Conservation (phyloP, 495 filamentous ascomycete genomes). For the Neurospora sp. region DNA sequence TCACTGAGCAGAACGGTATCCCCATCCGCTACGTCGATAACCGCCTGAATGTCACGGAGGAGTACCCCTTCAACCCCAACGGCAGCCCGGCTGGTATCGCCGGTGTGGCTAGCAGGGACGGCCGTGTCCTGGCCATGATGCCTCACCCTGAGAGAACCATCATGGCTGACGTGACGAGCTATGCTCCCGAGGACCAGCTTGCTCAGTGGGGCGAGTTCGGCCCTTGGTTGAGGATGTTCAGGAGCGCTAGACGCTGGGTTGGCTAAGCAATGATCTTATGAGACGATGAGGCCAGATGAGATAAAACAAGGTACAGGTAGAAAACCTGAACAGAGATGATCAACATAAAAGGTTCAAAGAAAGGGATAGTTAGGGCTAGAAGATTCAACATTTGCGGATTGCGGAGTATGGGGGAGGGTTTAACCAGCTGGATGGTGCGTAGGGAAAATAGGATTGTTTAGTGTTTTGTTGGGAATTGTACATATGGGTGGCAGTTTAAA, state of each 20-base stretch:
- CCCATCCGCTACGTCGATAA: conserved; percentile 81
- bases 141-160: conserved; percentile 94
- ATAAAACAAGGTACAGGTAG: not conserved
- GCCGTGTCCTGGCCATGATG: conserved; percentile 88
- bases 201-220: conserved; percentile 78
- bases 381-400: not conserved
- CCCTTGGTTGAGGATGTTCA: conserved; percentile 78
- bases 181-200: conserved; percentile 49
- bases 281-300: not conserved
- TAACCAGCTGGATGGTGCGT: not conserved
- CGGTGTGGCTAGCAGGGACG: conserved; percentile 68
- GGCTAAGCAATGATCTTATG: conserved; percentile 34
- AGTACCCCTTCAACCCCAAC: conserved; percentile 90
- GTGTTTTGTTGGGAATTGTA: not conserved
- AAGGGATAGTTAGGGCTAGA: not conserved
- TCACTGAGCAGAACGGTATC: conserved; percentile 53
- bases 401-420: not conserved
- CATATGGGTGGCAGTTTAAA: not conserved
- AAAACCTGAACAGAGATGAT: not conserved
- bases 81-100: conserved; percentile 82
- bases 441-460: not conserved
- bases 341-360: not conserved
- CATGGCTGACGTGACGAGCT: conserved; percentile 71
- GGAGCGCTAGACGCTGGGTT: conserved; percentile 76
- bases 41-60: conserved; percentile 57